Conservation (phyloP, 257 asterid species). For the Scutellaria galericulata region DNA sequence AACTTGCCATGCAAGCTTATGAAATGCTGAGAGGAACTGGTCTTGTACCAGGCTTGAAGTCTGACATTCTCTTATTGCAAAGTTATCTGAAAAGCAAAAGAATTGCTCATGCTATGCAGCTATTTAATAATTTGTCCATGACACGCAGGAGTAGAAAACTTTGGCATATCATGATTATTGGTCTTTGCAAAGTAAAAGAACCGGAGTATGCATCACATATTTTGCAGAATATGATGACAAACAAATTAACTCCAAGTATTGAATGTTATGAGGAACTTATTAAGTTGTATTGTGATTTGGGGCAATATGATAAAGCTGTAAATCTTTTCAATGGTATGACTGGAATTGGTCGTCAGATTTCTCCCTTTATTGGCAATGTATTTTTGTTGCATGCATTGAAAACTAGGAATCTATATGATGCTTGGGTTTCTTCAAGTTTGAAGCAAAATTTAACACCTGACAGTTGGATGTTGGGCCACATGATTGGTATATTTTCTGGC, state of each 20-base stretch:
- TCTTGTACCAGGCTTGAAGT: conserved; percentile 39
- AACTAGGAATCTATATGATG: conserved; percentile 42
- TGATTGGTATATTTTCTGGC: conserved; percentile 68
- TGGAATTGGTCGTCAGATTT: conserved; percentile 56
- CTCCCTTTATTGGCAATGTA: conserved; percentile 79
- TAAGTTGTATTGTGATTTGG: conserved; percentile 52
- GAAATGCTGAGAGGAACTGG: conserved; percentile 58
- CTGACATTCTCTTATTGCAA: conserved; percentile 58
- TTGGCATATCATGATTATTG: conserved; percentile 61
- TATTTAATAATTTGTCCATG: conserved; percentile 49
- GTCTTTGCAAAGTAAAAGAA: conserved; percentile 62
- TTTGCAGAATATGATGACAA: conserved; percentile 54
- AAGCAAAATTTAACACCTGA: conserved; percentile 43
- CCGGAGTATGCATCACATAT: conserved; percentile 52
- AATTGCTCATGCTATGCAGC: conserved; percentile 49
- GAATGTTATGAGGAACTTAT: conserved; percentile 85
- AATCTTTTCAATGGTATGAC: conserved; percentile 65
- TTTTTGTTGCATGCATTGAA: conserved; percentile 68
- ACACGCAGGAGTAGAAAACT: conserved; percentile 46
- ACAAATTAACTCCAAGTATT: conserved; percentile 52
- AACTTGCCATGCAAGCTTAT: conserved; percentile 62
- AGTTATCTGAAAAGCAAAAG: conserved; percentile 54
- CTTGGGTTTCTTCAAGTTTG: conserved; percentile 53
- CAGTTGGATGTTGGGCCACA: conserved; percentile 60
- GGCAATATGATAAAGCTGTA: conserved; percentile 52